phyloP scores from a whole-genome alignment of 371 early-diverging fungal species.

The Apophysomyces elegans region DNA sequence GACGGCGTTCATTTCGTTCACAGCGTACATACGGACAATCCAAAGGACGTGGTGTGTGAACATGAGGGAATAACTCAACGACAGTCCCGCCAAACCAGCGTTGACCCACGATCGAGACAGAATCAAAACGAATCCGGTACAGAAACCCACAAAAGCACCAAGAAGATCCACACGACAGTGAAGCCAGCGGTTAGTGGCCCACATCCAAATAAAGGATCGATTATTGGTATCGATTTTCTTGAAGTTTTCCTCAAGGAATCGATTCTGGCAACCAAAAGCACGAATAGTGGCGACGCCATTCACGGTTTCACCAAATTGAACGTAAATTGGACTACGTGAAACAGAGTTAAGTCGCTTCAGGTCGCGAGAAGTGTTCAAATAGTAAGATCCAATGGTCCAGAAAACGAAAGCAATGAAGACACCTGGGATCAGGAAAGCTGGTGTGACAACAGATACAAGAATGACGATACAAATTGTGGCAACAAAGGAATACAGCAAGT shows the following conservation, averaged over 20 bases:
- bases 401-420: slow-evolving; percentile 33
- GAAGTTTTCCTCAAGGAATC: slow-evolving; percentile 53
- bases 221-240: slow-evolving; percentile 58
- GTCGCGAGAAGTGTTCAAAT: slow-evolving; percentile 26
- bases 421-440: slow-evolving; percentile 19
- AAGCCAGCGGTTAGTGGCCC: slow-evolving; percentile 71
- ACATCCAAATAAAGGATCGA: slow-evolving; percentile 70
- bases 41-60: slow-evolving; percentile 30
- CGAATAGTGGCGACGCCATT: slow-evolving; percentile 28
- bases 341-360: slow-evolving; percentile 33
- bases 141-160: slow-evolving; percentile 44
- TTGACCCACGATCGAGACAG: slow-evolving; percentile 20
- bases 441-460: slow-evolving; percentile 16
- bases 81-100: slow-evolving; percentile 53
- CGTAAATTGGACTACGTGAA: slow-evolving; percentile 26
- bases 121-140: slow-evolving; percentile 38
- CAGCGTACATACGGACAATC: slow-evolving; percentile 33
- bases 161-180: slow-evolving; percentile 52
- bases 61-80: slow-evolving; percentile 25
- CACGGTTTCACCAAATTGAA: slow-evolving; percentile 25
- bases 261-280: slow-evolving; percentile 50
- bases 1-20: slow-evolving; percentile 51
- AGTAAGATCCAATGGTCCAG: slow-evolving; percentile 27
- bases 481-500: slow-evolving; percentile 3
- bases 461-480: slow-evolving; percentile 14